Evolutionary conservation across 768 basidiomycete genomes (phyloP).

Genomic region (Mycena indigotica): DNA sequence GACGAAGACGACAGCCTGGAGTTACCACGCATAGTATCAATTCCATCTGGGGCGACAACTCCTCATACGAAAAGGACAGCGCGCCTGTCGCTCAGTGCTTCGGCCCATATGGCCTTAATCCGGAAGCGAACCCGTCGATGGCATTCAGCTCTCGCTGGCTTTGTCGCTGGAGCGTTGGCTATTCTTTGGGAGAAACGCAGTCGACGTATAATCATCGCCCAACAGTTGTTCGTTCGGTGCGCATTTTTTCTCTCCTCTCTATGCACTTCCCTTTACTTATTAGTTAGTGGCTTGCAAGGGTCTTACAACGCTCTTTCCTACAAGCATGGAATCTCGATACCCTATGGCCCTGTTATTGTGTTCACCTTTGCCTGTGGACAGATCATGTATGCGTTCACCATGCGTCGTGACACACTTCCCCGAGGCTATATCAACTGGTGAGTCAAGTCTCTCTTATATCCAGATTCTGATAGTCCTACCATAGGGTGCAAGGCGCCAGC

Average conservation of each 20-base stretch:
- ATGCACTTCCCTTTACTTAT: no score
- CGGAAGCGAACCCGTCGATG: constrained; percentile 50
- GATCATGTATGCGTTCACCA: constrained; percentile 19
- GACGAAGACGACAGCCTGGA: constrained; percentile 24
- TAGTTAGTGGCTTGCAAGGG: constrained; percentile 68
- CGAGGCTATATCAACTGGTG: constrained; percentile 1
- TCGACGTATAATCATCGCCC: constrained; percentile 52
- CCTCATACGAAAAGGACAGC: constrained; percentile 25
- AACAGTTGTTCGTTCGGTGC: constrained; percentile 65
- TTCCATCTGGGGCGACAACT: constrained; percentile 9
- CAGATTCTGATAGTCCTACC: background rate
- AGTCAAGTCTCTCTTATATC: background rate
- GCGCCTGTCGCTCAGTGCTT: constrained; percentile 46
- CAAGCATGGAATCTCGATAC: constrained; percentile 12
- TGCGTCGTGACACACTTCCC: constrained; percentile 16
- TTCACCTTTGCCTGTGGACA: constrained; percentile 20
- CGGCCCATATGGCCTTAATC: constrained; percentile 48
- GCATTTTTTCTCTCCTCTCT: background rate
- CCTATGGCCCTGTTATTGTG: constrained; percentile 17
- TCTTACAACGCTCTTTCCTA: constrained; percentile 60
- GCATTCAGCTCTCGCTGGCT: constrained; percentile 59
- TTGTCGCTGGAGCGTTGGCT: constrained; percentile 48
- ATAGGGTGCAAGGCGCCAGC: background rate
- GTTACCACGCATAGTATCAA: background rate
- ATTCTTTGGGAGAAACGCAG: constrained; percentile 56